These are phyloP conservation scores for Gremmenia infestans DNA, from an alignment of 2,329 filamentous ascomycete genomes.

Conservation along the genomic window DNA sequence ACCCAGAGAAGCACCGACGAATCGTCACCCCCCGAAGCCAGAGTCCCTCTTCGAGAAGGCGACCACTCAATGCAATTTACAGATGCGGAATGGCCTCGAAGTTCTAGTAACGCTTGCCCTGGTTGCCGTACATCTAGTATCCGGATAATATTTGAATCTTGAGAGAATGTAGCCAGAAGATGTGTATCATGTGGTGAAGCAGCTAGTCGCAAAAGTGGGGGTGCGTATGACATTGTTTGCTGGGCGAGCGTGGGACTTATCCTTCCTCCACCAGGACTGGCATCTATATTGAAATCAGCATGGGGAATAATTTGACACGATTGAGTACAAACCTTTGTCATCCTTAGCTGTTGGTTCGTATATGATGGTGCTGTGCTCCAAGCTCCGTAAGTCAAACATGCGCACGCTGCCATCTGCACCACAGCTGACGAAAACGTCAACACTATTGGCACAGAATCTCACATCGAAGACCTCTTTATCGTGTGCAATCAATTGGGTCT, in stretches of 20 bases:
- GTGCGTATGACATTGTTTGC: conserved; percentile 71
- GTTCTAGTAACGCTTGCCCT: conserved; percentile 87
- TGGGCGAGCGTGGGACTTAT: conserved; percentile 72
- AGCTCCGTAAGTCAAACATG: conserved; percentile 95
- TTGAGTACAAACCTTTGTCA: conserved; percentile 52
- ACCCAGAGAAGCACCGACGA: conserved; percentile 87
- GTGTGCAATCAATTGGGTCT: conserved; percentile 96
- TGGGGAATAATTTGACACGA: no score
- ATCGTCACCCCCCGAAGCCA: conserved; percentile 90
- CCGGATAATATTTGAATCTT: conserved; percentile 86
- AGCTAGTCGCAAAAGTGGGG: conserved; percentile 73
- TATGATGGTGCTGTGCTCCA: conserved; percentile 98
- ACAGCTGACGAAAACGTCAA: conserved; percentile 98
- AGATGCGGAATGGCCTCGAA: conserved; percentile 78
- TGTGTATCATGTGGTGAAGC: conserved; percentile 95
- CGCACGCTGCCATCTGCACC: conserved; percentile 95
- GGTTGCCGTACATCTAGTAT: conserved; percentile 96
- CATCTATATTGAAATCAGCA: conserved; percentile 35
- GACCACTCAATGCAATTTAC: conserved; percentile 98
- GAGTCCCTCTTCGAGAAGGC: conserved; percentile 74
- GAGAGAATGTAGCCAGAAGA: conserved; percentile 92
- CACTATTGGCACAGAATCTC: conserved; percentile 93
- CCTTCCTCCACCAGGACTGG: conserved; percentile 48
- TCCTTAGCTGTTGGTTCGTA: conserved; percentile 94
- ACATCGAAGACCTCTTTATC: conserved; percentile 99